Base-by-base conservation (phyloP, 1,284 basidiomycete species). In the Ganoderma boninense region DNA sequence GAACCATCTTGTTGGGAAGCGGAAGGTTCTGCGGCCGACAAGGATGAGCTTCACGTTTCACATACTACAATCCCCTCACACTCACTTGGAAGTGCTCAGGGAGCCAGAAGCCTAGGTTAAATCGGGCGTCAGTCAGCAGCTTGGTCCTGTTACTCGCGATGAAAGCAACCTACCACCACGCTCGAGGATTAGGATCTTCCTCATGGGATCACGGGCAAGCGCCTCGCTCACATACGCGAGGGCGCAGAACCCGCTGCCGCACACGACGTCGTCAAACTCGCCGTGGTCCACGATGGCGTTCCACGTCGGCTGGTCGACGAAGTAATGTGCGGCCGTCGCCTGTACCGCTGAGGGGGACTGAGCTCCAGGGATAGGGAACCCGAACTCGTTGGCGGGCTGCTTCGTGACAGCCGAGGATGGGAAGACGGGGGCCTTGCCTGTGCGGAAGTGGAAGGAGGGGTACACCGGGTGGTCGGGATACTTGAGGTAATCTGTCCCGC, bases 161-260 rank as follows among this genome's bases (percentile, higher is more conserved):
- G 57, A 23, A 59, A 66, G n/a, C 13, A 18, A 44, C 71, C 18
- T 43, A 75, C 74, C 72, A 43, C 74, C 75, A n/a, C 73, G 66
- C 64, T 76, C 75, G 16, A 76, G 73, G 32, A 67, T 63, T 38
- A 79, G 69, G 35, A 79, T 77, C 62, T 71, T 74, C 59, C 73
- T 66, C 40, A 60, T 69, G 14, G 75, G 74, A 49, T 79, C 69
- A 35, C 69, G 52, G 54, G 72, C 56, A 29, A 79, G 69, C n/a
- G 77, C 73, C 13, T 62, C 59, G 38, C 72, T 71, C 35, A 79
- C 69, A 60, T 74, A 79, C 5, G 77, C 78, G 40, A 79, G 74
- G 40, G 77, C 77, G 38, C 65, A 68, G 54, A 74, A 74, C 2
- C 65, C 65, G 49, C 65, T 63, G 10, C 69, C 60, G 23, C 32